Base-by-base conservation (phyloP, 129 eudicot genomes). In the Ambrosia artemisiifolia region DNA sequence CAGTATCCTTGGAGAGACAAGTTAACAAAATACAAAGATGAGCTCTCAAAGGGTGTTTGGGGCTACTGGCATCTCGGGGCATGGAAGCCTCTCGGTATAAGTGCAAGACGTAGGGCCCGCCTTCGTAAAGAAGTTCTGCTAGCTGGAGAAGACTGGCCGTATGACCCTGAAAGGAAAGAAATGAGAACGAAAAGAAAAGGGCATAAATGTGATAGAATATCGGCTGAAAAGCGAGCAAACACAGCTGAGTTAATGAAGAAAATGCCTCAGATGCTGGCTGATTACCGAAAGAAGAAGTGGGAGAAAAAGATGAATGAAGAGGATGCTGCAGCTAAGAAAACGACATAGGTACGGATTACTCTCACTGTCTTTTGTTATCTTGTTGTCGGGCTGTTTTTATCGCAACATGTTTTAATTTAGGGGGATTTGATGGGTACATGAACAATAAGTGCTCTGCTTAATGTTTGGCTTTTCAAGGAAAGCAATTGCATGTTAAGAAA, bases 251-350 rank as follows among this genome's bases (percentile, higher is more conserved):
- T 89, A 49, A 92, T 92, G 98, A 76, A 85, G 84, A 86, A 83
- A 64, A 92, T 92, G 98, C 95, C 98, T 16, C 80, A 79, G n/a
- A 83, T 81, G 95, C 77, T 89, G 70, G 95, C 92, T 0, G 98
- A 89, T 67, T 92, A 85, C 64, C 50, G 82, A 83, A 92, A 85
- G 88, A 87, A 87, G 65, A 92, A 74, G 67, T 92, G 98, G 98
- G 96, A 89, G 86, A 83, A 78, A 86, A 92, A 92, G 88, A 89
- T 92, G 98, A 87, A 87, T 42, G 92, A 82, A 75, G 98, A 92
- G 75, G 96, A 92, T 42, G 91, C 86, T 24, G 88, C 84, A 49
- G 88, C 96, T 63, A 87, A 85, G 55, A 49, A 49, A 17, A n/a
- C 28, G 28, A 24, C 18, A 49, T 49, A 49, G 55, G 55, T n/a